phyloP scores from a whole-genome alignment of 2,329 filamentous ascomycete species.

The Phialophora expanda region DNA sequence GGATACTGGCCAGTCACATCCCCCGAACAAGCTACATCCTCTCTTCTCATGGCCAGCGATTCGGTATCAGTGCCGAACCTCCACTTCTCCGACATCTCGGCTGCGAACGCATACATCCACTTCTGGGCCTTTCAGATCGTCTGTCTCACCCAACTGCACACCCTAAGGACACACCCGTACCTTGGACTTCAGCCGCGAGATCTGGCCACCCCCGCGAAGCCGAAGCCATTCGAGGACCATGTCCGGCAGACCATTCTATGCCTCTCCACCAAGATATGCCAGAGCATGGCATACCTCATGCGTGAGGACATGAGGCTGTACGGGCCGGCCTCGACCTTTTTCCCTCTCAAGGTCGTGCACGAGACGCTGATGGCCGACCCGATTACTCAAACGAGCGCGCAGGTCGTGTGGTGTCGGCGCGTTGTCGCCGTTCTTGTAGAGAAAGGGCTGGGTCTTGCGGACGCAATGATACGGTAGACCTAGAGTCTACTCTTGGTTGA shows the following conservation, averaged over 20 bases:
- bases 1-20: no score
- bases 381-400: not conserved
- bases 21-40: no score
- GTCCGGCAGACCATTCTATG: not conserved
- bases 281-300: slow-evolving; percentile 4
- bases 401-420: not conserved
- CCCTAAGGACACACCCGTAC: not conserved
- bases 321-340: not conserved
- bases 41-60: not conserved
- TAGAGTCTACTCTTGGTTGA: not conserved
- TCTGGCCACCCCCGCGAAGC: no score
- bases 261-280: slow-evolving; percentile 1
- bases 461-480: not conserved
- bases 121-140: slow-evolving; percentile 3
- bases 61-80: not conserved
- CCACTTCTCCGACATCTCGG: not conserved
- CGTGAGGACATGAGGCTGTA: slow-evolving; percentile 4
- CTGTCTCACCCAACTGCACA: not conserved
- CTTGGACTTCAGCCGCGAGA: no score
- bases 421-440: not conserved
- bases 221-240: not conserved
- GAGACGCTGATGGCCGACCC: not conserved
- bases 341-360: slow-evolving; percentile 1
- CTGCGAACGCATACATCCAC: not conserved
- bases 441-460: not conserved